phyloP scores from a whole-genome alignment of 495 filamentous ascomycete species.

The Penicillium turbatum region DNA sequence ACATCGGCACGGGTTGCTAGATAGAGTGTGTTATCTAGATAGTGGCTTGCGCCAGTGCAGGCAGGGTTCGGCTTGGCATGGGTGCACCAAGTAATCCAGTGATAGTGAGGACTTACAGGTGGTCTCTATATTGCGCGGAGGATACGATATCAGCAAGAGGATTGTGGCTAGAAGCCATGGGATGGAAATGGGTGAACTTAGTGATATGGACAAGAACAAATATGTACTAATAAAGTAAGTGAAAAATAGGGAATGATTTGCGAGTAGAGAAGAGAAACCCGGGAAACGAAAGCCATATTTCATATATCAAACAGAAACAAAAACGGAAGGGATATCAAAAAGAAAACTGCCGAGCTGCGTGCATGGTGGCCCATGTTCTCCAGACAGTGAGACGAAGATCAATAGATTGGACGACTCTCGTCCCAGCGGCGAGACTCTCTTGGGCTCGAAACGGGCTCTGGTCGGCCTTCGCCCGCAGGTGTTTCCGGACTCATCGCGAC shows the following conservation, averaged over 20 bases:
- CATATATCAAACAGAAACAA: constrained; percentile 9
- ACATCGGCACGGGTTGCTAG: too few relatives aligned
- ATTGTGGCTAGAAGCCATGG: too few relatives aligned
- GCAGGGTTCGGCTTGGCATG: not conserved
- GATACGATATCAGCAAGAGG: too few relatives aligned
- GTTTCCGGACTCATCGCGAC: constrained; percentile 33
- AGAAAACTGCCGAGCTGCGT: constrained; percentile 3
- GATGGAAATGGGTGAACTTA: not conserved
- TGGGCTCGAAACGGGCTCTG: constrained; percentile 24
- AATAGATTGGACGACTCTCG: constrained; percentile 64
- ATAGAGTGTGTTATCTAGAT: too few relatives aligned
- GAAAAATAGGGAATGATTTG: not conserved
- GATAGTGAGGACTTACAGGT: too few relatives aligned
- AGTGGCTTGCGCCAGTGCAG: too few relatives aligned
- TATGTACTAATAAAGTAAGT: constrained; percentile 15
- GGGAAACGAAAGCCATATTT: constrained; percentile 10
- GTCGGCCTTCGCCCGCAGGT: constrained; percentile 21
- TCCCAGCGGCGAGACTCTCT: constrained; percentile 52
- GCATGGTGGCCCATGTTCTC: constrained; percentile 10
- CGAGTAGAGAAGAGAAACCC: not conserved
- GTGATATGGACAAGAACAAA: constrained; percentile 4
- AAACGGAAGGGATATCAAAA: constrained; percentile 17
- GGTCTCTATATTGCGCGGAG: too few relatives aligned
- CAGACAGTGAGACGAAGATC: constrained; percentile 12
- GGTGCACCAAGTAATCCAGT: not conserved